Percentiles rank a stretch among this genome's conserved stretches.
phyloP scores from a whole-genome alignment of 495 filamentous ascomycete species.

The Talaromyces adpressus region DNA sequence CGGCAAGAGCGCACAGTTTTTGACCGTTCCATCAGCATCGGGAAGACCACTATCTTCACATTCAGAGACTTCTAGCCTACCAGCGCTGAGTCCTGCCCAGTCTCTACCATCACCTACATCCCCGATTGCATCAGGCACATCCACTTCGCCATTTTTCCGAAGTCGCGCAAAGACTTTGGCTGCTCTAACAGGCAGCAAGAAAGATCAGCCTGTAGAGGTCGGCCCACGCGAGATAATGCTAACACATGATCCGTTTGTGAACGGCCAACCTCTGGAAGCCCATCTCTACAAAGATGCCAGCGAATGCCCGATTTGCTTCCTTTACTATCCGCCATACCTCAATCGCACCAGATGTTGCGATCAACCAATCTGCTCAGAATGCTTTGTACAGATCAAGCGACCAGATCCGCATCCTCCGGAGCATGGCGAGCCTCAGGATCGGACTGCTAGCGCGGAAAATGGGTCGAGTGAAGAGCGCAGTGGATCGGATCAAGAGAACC shows the following conservation, averaged over 20 bases:
- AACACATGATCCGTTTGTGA: conserved; percentile 78
- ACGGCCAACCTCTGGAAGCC: conserved; percentile 85
- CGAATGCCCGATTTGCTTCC: conserved; percentile 94
- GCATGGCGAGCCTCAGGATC: conserved; percentile 51
- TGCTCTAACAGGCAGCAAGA: conserved; percentile 62
- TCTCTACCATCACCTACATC: conserved; percentile 45
- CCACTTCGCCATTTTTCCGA: conserved; percentile 57
- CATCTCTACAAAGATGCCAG: conserved; percentile 84
- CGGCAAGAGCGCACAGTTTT: conserved; percentile 48
- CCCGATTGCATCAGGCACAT: conserved; percentile 48
- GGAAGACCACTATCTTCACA: conserved; percentile 62
- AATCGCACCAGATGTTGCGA: conserved; percentile 95
- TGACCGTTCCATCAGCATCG: conserved; percentile 71
- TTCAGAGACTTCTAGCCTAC: conserved; percentile 54
- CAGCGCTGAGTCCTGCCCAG: conserved; percentile 37
- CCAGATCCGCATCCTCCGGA: conserved; percentile 94
- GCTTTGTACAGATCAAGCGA: conserved; percentile 97
- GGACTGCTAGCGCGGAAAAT: conserved; percentile 37
- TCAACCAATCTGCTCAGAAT: conserved; percentile 96
- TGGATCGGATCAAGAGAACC: conserved; percentile 46
- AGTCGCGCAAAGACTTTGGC: conserved; percentile 78
- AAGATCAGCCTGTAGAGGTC: conserved; percentile 60
- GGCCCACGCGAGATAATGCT: conserved; percentile 71
- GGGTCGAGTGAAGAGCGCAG: conserved; percentile 25
- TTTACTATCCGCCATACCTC: conserved; percentile 93